Evolutionary conservation across 2,329 filamentous ascomycete genomes (phyloP).

Genomic region (Neodidymelliopsis sp.): DNA sequence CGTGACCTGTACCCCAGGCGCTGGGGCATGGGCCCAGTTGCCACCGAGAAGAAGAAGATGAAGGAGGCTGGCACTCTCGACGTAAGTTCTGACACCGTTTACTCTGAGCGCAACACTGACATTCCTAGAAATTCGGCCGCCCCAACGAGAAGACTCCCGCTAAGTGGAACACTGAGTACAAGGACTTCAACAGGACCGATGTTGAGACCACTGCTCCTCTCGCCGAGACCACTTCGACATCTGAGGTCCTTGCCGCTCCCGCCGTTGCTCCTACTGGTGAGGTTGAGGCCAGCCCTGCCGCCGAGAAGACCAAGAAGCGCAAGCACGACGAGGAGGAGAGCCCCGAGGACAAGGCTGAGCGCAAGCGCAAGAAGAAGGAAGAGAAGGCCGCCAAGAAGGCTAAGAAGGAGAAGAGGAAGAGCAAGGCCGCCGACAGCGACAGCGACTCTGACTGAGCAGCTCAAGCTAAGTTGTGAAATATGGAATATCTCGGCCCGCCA

Average conservation of each 20-base stretch:
- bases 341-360: constrained; percentile 57
- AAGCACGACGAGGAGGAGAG: constrained; percentile 58
- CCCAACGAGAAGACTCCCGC: constrained; percentile 91
- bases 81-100: constrained; percentile 53
- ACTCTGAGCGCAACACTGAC: constrained; percentile 41
- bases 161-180: constrained; percentile 92
- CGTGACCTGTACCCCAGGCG: constrained; percentile 94
- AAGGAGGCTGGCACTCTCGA: constrained; percentile 98
- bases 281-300: constrained; percentile 49
- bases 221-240: constrained; percentile 42
- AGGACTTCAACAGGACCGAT: constrained; percentile 67
- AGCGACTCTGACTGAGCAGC: constrained; percentile 43
- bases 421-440: constrained; percentile 36
- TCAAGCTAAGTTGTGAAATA: constrained; percentile 20
- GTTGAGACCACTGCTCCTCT: constrained; percentile 33
- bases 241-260: constrained; percentile 48
- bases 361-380: constrained; percentile 76
- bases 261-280: constrained; percentile 45
- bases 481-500: constrained; percentile 25
- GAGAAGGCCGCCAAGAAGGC: constrained; percentile 58
- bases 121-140: constrained; percentile 80
- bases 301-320: constrained; percentile 53
- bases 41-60: constrained; percentile 99
- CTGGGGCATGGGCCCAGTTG: constrained; percentile 95
- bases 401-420: constrained; percentile 45